A percentile compares a stretch with the other conserved stretches of the same genome.
Conservation (phyloP, 1,284 basidiomycete genomes). For the Cryptococcus sp. region DNA sequence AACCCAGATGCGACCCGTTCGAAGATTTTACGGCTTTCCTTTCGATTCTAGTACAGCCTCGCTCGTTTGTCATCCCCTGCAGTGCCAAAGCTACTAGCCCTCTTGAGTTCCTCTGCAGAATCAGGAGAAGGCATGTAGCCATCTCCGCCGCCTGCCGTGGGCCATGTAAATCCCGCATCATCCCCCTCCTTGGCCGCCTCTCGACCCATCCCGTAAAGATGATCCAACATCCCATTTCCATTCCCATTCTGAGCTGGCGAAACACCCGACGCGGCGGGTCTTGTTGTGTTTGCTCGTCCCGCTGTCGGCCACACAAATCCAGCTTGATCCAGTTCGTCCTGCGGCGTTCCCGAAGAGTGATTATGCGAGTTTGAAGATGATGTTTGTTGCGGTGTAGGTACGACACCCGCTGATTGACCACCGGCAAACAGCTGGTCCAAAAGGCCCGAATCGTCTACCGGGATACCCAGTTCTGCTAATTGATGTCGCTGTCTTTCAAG, state of each 20-base stretch:
- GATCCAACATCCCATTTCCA: not conserved
- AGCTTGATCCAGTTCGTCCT: not conserved
- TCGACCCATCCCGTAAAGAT: not conserved
- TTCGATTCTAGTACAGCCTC: not conserved
- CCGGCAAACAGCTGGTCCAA: conserved; percentile 31
- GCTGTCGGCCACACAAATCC: not conserved
- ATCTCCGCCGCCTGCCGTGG: not conserved
- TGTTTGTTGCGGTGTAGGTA: not conserved
- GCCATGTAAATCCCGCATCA: conserved; percentile 3
- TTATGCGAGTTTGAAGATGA: not conserved
- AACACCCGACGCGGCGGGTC: not conserved
- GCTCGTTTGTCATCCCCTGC: not conserved
- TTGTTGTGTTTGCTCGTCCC: not conserved
- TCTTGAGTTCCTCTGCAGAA: not conserved
- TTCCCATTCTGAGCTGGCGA: not conserved
- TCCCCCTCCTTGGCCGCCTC: not conserved
- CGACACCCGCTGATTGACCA: not conserved
- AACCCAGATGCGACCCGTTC: not conserved
- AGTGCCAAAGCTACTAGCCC: not conserved
- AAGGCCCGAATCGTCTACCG: conserved; percentile 25
- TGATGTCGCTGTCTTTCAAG: conserved; percentile 42
- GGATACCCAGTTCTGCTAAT: conserved; percentile 35
- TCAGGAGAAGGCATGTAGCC: not conserved
- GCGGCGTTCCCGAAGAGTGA: not conserved
- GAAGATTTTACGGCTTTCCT: too few species aligned